Evolutionary conservation across 495 filamentous ascomycete species (phyloP).

Genomic region (Neurospora hispaniola): DNA sequence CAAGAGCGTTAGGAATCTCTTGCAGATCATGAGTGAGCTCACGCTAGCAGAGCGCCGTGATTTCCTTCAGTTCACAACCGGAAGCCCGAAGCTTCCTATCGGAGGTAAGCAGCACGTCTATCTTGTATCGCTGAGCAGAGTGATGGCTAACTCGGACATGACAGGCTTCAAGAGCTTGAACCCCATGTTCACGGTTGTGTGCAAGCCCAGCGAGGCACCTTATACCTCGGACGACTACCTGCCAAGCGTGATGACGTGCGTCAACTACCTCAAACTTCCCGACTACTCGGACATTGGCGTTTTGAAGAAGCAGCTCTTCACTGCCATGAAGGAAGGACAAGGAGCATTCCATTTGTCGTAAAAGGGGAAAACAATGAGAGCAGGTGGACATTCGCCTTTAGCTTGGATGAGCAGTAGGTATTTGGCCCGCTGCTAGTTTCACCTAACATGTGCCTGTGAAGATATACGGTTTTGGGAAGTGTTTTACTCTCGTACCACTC

Average conservation of each 20-base stretch:
- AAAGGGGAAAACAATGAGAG: neutral
- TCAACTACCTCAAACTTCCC: constrained; percentile 97
- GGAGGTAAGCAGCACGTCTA: constrained; percentile 55
- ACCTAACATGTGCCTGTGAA: neutral
- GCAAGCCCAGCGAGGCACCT: constrained; percentile 91
- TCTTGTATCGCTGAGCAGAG: neutral
- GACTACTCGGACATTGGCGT: constrained; percentile 80
- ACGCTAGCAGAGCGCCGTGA: constrained; percentile 66
- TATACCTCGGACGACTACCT: constrained; percentile 95
- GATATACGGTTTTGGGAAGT: neutral
- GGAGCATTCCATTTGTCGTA: constrained; percentile 96
- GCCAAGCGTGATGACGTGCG: constrained; percentile 98
- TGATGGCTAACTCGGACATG: neutral
- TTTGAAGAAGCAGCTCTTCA: constrained; percentile 62
- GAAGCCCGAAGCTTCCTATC: constrained; percentile 96
- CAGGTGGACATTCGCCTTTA: neutral
- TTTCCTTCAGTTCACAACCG: constrained; percentile 96
- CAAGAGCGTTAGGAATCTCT: constrained; percentile 85
- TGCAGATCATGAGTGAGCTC: constrained; percentile 93
- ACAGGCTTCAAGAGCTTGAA: constrained; percentile 92
- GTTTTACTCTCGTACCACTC: neutral
- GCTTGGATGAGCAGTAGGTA: neutral
- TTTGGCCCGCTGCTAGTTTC: neutral
- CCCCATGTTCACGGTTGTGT: constrained; percentile 97
- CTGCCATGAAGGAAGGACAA: constrained; percentile 94